Base-by-base conservation (phyloP, 164 flowering plant genomes). In the Protea cynaroides region DNA sequence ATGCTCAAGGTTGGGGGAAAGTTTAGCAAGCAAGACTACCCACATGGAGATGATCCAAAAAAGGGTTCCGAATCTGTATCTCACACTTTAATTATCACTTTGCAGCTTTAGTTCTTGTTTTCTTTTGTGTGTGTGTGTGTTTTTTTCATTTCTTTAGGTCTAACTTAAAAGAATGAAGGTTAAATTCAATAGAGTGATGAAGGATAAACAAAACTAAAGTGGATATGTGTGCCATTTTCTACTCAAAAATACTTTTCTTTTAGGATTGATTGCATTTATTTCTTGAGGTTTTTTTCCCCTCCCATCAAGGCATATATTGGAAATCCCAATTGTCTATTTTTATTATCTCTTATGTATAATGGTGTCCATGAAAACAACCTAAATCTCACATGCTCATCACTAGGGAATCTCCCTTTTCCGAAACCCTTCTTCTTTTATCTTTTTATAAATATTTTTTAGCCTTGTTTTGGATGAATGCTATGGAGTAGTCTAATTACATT, bases 61-160 rank as follows among this genome's bases (percentile, higher is more conserved):
- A 43, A 17, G 24, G 43, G 59, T 67, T 58, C 57, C 37, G 40
- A 7, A 55, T 63, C 58, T 65, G 37, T 24, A 3, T 11, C 49
- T 29, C 3, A 63, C 25, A 43, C 71, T 71, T 74, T 77, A 70
- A 70, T 69, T 59, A 61, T 67, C 58, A 36, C 68, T 73, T 72
- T 74, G 73, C 76, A 69, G 78, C 78, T 74, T 74, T 74, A 54
- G 69, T 66, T 62, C 59, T 47, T 63, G 53, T 61, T 65, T 62
- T 34, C 21, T 54, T 29, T 40, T 40, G 46, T 57, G 34, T 58
- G 59, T 54, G 25, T 17, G 24, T 34, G n/a, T n/a, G n/a, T 19
- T 38, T 38, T n/a, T 17, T 18, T 25, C 57, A 7, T 23, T 52
- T 52, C 55, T 21, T 49, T 49, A 17, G 52, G 14, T 14, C 52